Conservation (phyloP, 2,329 filamentous ascomycete species). For the Xylaria sp. region DNA sequence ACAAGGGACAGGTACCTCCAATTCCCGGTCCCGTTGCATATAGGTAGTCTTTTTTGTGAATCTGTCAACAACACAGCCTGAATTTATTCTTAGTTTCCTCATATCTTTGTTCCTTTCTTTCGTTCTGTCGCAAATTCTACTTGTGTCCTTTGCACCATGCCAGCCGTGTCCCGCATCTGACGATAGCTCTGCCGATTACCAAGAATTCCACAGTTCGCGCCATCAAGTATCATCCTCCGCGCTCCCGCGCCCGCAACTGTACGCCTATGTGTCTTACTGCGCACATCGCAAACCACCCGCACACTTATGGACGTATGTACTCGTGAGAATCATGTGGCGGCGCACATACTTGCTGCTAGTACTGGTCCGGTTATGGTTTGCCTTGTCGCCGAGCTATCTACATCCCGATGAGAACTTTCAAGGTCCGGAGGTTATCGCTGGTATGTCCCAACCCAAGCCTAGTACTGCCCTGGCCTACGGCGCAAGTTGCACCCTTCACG, state of each 20-base stretch:
- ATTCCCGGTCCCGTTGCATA: neutral
- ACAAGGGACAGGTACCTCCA: constrained; percentile 20
- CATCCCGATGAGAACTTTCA: constrained; percentile 99
- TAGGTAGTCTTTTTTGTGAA: constrained; percentile 18
- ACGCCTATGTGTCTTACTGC: constrained; percentile 22
- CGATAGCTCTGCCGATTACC: constrained; percentile 23
- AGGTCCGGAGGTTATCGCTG: constrained; percentile 95
- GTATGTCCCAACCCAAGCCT: constrained; percentile 61
- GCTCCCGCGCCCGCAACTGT: constrained; percentile 23
- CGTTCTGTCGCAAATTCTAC: neutral
- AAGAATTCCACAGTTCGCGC: constrained; percentile 23
- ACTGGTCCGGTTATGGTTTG: constrained; percentile 91
- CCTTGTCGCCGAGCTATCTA: constrained; percentile 92
- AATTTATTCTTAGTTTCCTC: neutral
- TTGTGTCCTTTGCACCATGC: constrained; percentile 23
- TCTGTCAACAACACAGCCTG: constrained; percentile 29
- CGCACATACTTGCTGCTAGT: constrained; percentile 86
- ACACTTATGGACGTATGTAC: constrained; percentile 34
- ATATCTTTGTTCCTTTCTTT: neutral
- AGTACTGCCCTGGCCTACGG: constrained; percentile 6
- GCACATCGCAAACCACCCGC: constrained; percentile 31
- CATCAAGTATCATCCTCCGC: constrained; percentile 2
- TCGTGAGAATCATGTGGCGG: constrained; percentile 77
- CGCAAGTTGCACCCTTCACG: neutral
- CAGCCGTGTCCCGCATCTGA: constrained; percentile 14